Evolutionary conservation across 1,139 yeast genomes (phyloP).

Genomic region (Hansenula lynferdii): DNA sequence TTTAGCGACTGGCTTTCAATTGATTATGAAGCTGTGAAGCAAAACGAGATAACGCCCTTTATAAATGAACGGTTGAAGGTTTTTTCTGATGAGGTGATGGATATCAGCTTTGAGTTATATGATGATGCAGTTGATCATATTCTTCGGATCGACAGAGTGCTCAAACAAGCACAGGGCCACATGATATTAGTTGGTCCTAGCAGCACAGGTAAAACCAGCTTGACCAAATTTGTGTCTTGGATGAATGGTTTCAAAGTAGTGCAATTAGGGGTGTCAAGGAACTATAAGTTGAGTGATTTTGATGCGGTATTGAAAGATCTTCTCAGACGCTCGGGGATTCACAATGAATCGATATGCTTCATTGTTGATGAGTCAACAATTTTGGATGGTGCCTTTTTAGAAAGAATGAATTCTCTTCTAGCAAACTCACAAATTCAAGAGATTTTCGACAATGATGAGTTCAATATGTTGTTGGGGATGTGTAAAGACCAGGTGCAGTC

Average conservation of each 20-base stretch:
- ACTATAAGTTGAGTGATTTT: slow-evolving; percentile 58
- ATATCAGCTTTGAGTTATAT: slow-evolving; percentile 56
- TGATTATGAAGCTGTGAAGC: slow-evolving; percentile 54
- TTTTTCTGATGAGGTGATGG: slow-evolving; percentile 75
- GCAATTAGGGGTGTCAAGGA: slow-evolving; percentile 54
- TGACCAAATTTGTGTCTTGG: slow-evolving; percentile 87
- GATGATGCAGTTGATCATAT: slow-evolving; percentile 74
- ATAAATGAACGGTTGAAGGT: slow-evolving; percentile 61
- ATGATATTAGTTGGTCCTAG: slow-evolving; percentile 83
- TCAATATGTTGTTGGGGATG: slow-evolving; percentile 43
- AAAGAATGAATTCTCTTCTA: slow-evolving; percentile 84
- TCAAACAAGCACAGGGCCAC: slow-evolving; percentile 88
- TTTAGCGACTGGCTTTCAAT: slow-evolving; percentile 74
- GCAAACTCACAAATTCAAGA: slow-evolving; percentile 96
- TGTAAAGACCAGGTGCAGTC: slow-evolving; percentile 57
- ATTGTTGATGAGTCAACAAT: slow-evolving; percentile 80
- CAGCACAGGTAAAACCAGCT: slow-evolving; percentile 76
- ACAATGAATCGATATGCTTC: slow-evolving; percentile 65
- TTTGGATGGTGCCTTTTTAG: slow-evolving; percentile 74
- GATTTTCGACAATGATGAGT: slow-evolving; percentile 75
- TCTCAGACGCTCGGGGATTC: slow-evolving; percentile 42
- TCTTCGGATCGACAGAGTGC: slow-evolving; percentile 74
- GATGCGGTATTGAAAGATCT: slow-evolving; percentile 57
- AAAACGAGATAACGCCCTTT: slow-evolving; percentile 46
- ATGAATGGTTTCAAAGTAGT: slow-evolving; percentile 68